Evolutionary conservation across 176 grass and related monocot species (phyloP).

Genomic region (Carex pumila): DNA sequence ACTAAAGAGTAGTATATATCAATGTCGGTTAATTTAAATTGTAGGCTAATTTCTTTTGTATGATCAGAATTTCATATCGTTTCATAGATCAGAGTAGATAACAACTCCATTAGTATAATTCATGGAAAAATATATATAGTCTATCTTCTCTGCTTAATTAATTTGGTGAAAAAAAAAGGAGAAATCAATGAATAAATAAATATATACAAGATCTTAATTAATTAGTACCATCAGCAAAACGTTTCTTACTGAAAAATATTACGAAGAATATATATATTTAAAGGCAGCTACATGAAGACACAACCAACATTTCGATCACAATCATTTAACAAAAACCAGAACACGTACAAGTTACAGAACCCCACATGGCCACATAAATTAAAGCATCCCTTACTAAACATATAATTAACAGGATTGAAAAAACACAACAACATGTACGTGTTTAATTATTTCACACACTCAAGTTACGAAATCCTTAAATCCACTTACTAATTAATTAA

Average conservation of each 20-base stretch:
- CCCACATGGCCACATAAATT: background rate
- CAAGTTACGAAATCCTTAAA: background rate
- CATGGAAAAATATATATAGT: too few relatives aligned
- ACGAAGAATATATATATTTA: background rate
- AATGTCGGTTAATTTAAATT: too few relatives aligned
- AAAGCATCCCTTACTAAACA: background rate
- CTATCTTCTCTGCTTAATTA: too few relatives aligned
- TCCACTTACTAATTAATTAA: background rate
- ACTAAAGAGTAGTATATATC: too few relatives aligned
- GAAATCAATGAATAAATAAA: too few relatives aligned
- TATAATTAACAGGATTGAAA: background rate
- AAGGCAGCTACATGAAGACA: background rate
- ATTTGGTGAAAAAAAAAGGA: too few relatives aligned
- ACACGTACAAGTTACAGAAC: background rate
- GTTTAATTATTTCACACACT: background rate
- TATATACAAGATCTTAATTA: too few relatives aligned
- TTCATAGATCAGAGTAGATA: too few relatives aligned
- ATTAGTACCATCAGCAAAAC: background rate
- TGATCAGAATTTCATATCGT: too few relatives aligned
- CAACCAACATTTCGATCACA: background rate
- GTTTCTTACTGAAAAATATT: background rate
- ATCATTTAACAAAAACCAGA: background rate
- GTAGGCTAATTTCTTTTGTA: too few relatives aligned
- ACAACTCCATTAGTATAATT: too few relatives aligned
- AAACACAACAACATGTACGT: background rate